Percentiles rank a stretch among this genome's conserved stretches.
phyloP scores from a whole-genome alignment of 2,329 filamentous ascomycete genomes.

The Colletotrichum godetiae region DNA sequence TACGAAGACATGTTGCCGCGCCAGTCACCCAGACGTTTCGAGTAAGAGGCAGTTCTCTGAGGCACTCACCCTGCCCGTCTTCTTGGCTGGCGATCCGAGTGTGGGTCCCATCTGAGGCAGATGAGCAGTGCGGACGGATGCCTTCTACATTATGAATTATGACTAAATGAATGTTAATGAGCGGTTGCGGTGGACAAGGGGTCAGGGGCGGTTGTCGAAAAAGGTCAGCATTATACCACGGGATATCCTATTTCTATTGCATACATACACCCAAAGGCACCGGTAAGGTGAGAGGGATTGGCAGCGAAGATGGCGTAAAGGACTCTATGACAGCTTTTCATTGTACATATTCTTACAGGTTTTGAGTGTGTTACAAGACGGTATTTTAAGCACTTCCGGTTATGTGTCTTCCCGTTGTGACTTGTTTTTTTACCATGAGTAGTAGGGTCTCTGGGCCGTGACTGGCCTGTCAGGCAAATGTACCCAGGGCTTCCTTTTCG shows the following conservation, averaged over 20 bases:
- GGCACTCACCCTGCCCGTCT: neutral
- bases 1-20: conserved; percentile 70
- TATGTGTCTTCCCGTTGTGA: neutral
- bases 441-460: conserved; percentile 87
- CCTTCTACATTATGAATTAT: conserved; percentile 16
- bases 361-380: conserved; percentile 10
- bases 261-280: neutral
- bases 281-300: neutral
- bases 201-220: neutral
- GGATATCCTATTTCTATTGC: neutral
- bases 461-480: conserved; percentile 89
- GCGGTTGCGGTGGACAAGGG: neutral
- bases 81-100: neutral
- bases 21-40: conserved; percentile 57
- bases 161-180: conserved; percentile 23
- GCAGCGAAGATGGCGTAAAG: conserved; percentile 9
- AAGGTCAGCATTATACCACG: conserved; percentile 4
- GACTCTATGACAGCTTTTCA: conserved; percentile 17
- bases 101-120: neutral
- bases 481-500: conserved; percentile 83
- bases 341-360: conserved; percentile 35
- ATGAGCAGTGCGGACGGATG: neutral
- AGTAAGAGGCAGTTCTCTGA: conserved; percentile 39
- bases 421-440: conserved; percentile 78
- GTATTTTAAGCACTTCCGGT: neutral